A percentile compares a stretch with the other conserved stretches of the same genome.
Conservation (phyloP, 805 yeast genomes). For the Cyberlindnera suaveolens region DNA sequence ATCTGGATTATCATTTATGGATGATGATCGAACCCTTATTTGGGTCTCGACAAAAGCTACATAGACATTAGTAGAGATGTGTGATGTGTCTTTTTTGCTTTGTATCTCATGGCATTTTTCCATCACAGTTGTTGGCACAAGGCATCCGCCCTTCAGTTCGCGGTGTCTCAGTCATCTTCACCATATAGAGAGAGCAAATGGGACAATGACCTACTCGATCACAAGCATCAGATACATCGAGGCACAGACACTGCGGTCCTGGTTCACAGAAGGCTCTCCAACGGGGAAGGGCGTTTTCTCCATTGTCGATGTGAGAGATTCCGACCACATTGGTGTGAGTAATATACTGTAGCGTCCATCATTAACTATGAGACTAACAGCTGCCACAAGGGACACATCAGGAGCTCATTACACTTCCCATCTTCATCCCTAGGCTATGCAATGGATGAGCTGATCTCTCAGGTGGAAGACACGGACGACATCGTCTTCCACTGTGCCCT, state of each 20-base stretch:
- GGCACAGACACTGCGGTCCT: conserved; percentile 36
- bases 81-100: no score
- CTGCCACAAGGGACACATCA: conserved; percentile 47
- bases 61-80: no score
- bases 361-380: conserved; percentile 13
- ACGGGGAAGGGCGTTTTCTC: conserved; percentile 36
- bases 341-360: no score
- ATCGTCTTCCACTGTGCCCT: conserved; percentile 88
- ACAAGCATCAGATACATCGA: conserved; percentile 42
- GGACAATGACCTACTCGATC: conserved; percentile 10
- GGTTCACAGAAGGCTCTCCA: conserved; percentile 38
- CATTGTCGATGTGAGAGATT: conserved; percentile 81
- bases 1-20: no score
- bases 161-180: no score
- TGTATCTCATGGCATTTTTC: no score
- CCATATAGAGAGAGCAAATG: no score
- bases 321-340: conserved; percentile 67
- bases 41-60: no score
- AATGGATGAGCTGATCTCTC: conserved; percentile 22
- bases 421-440: conserved; percentile 32
- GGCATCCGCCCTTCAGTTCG: no score
- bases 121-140: no score
- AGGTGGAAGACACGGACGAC: conserved; percentile 29
- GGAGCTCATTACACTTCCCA: conserved; percentile 51
- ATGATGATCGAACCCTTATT: no score